Percentiles rank a stretch among this genome's conserved stretches.
These are phyloP conservation scores for Trifolium subterraneum DNA, from an alignment of 306 rosid species.

Conservation along the genomic window DNA sequence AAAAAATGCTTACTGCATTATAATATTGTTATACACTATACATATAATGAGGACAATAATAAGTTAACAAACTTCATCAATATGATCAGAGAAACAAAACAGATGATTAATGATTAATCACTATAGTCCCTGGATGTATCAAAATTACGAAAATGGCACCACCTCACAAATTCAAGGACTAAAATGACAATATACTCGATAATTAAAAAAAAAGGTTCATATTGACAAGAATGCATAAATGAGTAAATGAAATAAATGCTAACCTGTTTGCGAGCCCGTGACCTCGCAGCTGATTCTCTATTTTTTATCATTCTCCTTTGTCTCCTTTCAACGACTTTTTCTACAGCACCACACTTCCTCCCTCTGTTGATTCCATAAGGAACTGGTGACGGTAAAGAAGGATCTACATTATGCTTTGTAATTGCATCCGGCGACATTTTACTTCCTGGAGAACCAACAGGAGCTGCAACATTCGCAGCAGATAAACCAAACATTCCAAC, in stretches of 20 bases:
- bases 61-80: constrained; percentile 1
- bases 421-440: constrained; percentile 63
- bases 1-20: not conserved
- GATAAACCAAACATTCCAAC: constrained; percentile 62
- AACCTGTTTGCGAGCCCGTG: constrained; percentile 99
- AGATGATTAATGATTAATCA: not conserved
- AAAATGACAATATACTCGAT: not conserved
- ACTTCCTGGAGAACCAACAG: constrained; percentile 56
- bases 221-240: constrained; percentile 19
- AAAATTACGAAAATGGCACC: not conserved
- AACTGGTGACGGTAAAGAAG: constrained; percentile 63
- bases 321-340: constrained; percentile 94
- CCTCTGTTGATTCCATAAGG: constrained; percentile 73
- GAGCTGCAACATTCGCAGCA: constrained; percentile 46
- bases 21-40: constrained; percentile 1
- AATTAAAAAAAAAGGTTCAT: not conserved
- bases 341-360: constrained; percentile 63
- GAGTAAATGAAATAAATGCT: constrained; percentile 5
- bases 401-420: constrained; percentile 47
- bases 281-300: constrained; percentile 97
- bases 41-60: not conserved
- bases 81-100: constrained; percentile 4
- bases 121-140: not conserved
- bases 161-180: not conserved
- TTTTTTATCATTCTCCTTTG: constrained; percentile 96